Conservation (phyloP, 2,329 filamentous ascomycete genomes). For the Biscogniauxia mediterranea region DNA sequence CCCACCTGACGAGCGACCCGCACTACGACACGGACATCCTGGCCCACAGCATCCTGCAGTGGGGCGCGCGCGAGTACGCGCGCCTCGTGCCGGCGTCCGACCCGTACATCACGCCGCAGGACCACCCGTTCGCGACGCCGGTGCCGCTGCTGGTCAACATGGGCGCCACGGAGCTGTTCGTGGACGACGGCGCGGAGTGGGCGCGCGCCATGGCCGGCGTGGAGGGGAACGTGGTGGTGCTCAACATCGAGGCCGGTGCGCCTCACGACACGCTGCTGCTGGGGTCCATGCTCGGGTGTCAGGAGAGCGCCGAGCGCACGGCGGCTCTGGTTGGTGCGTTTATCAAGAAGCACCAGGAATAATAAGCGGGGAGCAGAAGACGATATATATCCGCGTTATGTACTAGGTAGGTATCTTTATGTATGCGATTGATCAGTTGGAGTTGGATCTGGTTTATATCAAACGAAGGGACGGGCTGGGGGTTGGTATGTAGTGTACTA, state of each 20-base stretch:
- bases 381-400: no score
- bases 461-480: no score
- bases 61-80: slow-evolving; percentile 41
- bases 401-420: background rate
- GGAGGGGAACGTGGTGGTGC: slow-evolving; percentile 29
- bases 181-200: slow-evolving; percentile 53
- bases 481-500: no score
- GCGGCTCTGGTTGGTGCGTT: slow-evolving; percentile 25
- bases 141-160: slow-evolving; percentile 25
- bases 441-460: background rate
- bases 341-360: slow-evolving; percentile 13
- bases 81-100: slow-evolving; percentile 20
- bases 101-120: slow-evolving; percentile 35
- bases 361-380: background rate
- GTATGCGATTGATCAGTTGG: no score
- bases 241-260: slow-evolving; percentile 39
- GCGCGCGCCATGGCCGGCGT: slow-evolving; percentile 41
- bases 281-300: slow-evolving; percentile 41
- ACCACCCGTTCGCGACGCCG: slow-evolving; percentile 21
- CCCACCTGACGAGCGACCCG: slow-evolving; percentile 14
- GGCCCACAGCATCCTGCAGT: slow-evolving; percentile 35
- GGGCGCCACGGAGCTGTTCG: slow-evolving; percentile 31
- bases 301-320: slow-evolving; percentile 29
- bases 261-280: slow-evolving; percentile 47
- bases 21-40: slow-evolving; percentile 40